Percentiles rank a stretch among this genome's conserved stretches.
Evolutionary conservation across 192 early-diverging fungal genomes (phyloP).

Genomic region (Bifiguratus adelaidae): DNA sequence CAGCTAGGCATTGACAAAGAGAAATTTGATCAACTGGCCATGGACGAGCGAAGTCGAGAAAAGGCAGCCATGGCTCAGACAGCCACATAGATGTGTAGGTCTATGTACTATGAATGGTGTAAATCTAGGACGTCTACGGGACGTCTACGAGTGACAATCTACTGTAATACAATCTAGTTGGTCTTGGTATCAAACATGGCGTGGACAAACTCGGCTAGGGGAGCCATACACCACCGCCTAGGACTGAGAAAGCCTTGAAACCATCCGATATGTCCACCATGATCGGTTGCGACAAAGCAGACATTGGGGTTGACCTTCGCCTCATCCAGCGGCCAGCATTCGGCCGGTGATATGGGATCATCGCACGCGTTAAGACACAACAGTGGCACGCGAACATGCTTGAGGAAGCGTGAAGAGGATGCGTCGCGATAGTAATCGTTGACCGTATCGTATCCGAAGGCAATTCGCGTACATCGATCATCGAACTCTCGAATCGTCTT

Average conservation of each 20-base stretch:
- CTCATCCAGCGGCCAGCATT: conserved; percentile 63
- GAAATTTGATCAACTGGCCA: no score
- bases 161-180: not conserved
- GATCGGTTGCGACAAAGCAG: conserved; percentile 63
- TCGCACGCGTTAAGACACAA: conserved; percentile 79
- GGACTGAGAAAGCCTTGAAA: conserved; percentile 44
- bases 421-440: conserved; percentile 70
- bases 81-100: not conserved
- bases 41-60: no score
- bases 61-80: not conserved
- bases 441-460: conserved; percentile 73
- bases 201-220: conserved; percentile 55
- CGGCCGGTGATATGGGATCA: conserved; percentile 73
- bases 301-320: conserved; percentile 68
- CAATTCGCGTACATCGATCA: conserved; percentile 53
- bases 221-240: conserved; percentile 50
- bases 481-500: conserved; percentile 76
- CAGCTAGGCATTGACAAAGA: no score
- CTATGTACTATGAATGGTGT: not conserved
- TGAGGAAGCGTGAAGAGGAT: conserved; percentile 47
- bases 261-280: conserved; percentile 92
- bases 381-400: conserved; percentile 62
- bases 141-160: conserved; percentile 1
- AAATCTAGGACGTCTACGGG: conserved; percentile 9
- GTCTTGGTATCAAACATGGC: conserved; percentile 36